Evolutionary conservation across 805 yeast species (phyloP), one percentile per base, ranked within the genome.

Genomic region (Torulaspora gathmanii): DNA sequence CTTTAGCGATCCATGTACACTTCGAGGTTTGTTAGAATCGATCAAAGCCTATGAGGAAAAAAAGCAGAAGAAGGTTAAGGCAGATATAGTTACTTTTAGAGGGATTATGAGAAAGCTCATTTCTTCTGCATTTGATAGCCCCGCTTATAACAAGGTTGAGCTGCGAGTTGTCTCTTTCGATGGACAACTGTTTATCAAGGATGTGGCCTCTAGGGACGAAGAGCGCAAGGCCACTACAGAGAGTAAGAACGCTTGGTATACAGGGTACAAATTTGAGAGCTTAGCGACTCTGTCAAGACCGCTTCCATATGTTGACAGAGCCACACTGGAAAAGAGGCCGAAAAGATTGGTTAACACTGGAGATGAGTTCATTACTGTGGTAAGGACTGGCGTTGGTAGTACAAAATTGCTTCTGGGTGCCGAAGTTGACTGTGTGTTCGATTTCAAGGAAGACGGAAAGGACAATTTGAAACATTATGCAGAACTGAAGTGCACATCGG

Each of bases 381-480:
- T 90, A 5, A 75, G 77, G 54, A 83, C 96, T 0, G 95, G 95
- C 2, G 79, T 91, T 12, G 96, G 96, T 7, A 75, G 74, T 37
- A 74, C 79, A 15, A 78, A 76, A 50, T 65, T 88, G 35, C 63
- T 86, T 5, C 64, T 89, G 36, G 95, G 89, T 1, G 96, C 96
- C 1, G 98, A 93, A 67, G 86, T 91, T 16, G 98, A 91, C 65
- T 84, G 96, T 62, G 83, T 84, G 9, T 84, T 82, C 75, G 96
- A 89, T 62, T 87, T 78, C 56, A 77, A 81, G 52, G 73, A 68
- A 23, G 67, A 65, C 5, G 44, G 62, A 35, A 64, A 64, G 41
- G 78, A 77, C 48, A 75, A 80, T 17, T 68, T 87, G 36, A 63
- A 73, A 3, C 95, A 87, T 64, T 93, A 93, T 61, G 82, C 83